These are phyloP conservation scores for Gloeophyllum trabeum DNA, from an alignment of 768 basidiomycete genomes.

Conservation along the genomic window DNA sequence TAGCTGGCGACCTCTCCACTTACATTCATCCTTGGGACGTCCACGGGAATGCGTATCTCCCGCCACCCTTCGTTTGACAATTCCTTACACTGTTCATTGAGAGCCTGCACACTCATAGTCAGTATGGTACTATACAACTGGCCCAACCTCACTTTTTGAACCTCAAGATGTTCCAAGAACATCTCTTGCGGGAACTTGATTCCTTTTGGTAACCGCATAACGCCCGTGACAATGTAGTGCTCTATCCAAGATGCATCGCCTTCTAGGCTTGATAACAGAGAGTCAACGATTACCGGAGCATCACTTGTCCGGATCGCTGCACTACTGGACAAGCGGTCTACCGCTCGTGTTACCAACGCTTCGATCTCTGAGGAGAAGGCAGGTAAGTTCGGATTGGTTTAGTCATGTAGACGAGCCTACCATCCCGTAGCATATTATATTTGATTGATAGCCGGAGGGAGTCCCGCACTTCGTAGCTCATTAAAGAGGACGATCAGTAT, in stretches of 20 bases:
- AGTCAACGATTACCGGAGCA: not conserved
- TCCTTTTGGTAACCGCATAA: not conserved
- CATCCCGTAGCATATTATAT: slow-evolving; percentile 78
- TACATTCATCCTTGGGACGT: slow-evolving; percentile 74
- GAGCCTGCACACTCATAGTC: too few relatives aligned
- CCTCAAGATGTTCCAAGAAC: not conserved
- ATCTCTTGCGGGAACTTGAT: too few relatives aligned
- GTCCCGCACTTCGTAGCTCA: slow-evolving; percentile 37
- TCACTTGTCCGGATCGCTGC: not conserved
- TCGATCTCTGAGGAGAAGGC: slow-evolving; percentile 19
- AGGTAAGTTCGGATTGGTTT: slow-evolving; percentile 25
- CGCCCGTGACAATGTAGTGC: not conserved
- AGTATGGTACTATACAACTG: too few relatives aligned
- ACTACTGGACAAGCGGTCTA: too few relatives aligned
- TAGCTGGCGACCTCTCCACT: slow-evolving; percentile 15
- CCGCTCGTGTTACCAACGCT: too few relatives aligned
- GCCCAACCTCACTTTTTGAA: too few relatives aligned
- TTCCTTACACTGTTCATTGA: too few relatives aligned
- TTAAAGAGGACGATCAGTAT: too few relatives aligned
- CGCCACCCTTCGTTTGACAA: slow-evolving; percentile 45
- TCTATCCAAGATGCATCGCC: not conserved
- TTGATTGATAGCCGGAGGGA: slow-evolving; percentile 51
- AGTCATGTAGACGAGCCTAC: slow-evolving; percentile 45
- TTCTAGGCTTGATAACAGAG: not conserved
- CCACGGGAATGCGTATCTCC: slow-evolving; percentile 74